Evolutionary conservation across 768 basidiomycete genomes (phyloP).

Genomic region (Rhodotorula graminis): DNA sequence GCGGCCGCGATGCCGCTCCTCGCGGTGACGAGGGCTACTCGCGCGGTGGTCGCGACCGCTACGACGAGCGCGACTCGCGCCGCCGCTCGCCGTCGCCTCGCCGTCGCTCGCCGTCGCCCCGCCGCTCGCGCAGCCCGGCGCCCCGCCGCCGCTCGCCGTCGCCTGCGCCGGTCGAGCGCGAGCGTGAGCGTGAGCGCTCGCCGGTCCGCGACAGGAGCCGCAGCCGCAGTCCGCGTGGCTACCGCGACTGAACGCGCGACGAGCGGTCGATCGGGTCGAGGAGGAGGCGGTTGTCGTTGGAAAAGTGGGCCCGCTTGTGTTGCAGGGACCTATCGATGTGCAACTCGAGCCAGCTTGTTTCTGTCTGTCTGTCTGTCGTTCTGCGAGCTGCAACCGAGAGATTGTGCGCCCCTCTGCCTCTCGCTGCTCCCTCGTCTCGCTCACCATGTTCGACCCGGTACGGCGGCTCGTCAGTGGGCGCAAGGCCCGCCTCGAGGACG

Average conservation of each 20-base stretch:
- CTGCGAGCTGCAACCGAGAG: background rate
- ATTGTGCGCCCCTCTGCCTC: background rate
- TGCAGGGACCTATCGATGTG: too few species aligned
- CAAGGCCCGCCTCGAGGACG: constrained; percentile 72
- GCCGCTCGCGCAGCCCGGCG: constrained; percentile 6
- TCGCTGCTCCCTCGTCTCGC: background rate
- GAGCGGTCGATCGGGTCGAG: background rate
- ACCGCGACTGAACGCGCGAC: background rate
- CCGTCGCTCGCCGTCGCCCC: constrained; percentile 1
- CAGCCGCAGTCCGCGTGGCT: background rate
- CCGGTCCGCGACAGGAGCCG: constrained; percentile 4
- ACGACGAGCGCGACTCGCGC: constrained; percentile 53
- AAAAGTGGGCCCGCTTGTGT: background rate
- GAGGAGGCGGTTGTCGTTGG: background rate
- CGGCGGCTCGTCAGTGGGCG: constrained; percentile 73
- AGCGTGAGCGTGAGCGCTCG: constrained; percentile 5
- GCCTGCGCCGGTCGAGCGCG: background rate
- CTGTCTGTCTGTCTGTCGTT: background rate
- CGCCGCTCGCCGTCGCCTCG: constrained; percentile 43
- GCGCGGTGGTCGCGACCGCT: constrained; percentile 54
- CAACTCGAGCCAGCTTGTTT: background rate
- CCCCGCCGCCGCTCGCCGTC: constrained; percentile 9
- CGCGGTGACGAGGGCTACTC: constrained; percentile 35
- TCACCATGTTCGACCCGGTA: constrained; percentile 52
- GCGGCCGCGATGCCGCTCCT: background rate